phyloP scores from a whole-genome alignment of 2,329 filamentous ascomycete genomes.

The Graphilbum sp. region DNA sequence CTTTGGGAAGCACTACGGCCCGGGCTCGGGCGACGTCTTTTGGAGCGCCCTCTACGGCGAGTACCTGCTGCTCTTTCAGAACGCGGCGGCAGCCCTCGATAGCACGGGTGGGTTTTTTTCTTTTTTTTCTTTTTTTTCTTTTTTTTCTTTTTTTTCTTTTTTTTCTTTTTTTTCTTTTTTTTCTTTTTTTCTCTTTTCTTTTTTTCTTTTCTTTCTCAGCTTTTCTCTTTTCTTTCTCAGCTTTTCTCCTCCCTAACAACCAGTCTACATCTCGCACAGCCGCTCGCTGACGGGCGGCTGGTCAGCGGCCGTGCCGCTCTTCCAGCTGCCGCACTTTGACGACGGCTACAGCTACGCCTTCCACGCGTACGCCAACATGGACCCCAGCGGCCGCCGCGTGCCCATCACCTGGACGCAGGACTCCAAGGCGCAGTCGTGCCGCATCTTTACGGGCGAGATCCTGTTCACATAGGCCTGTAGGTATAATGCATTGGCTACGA shows the following conservation, averaged over 20 bases:
- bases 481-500: too few relatives aligned
- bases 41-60: slow-evolving; percentile 7
- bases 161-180: background rate
- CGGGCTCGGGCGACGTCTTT: slow-evolving; percentile 8
- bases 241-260: too few relatives aligned
- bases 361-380: slow-evolving; percentile 9
- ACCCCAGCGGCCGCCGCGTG: slow-evolving; percentile 4
- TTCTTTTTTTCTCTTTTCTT: too few relatives aligned
- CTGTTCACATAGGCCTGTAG: slow-evolving; percentile 2
- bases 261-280: slow-evolving; percentile 8
- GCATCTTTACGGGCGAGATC: slow-evolving; percentile 7
- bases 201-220: background rate
- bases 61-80: slow-evolving; percentile 10
- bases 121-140: background rate
- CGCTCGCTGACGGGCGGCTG: slow-evolving; percentile 6
- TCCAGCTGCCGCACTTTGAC: slow-evolving; percentile 3
- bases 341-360: slow-evolving; percentile 10
- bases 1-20: slow-evolving; percentile 10
- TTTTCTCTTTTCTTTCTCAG: background rate
- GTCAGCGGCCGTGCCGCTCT: slow-evolving; percentile 5
- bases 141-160: background rate
- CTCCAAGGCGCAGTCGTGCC: slow-evolving; percentile 7
- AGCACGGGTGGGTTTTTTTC: background rate
- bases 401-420: slow-evolving; percentile 9
- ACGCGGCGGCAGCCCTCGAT: slow-evolving; percentile 7